Evolutionary conservation across 164 flowering plant species (phyloP), one percentile per base, ranked within the genome.

Genomic region (Sedum album): DNA sequence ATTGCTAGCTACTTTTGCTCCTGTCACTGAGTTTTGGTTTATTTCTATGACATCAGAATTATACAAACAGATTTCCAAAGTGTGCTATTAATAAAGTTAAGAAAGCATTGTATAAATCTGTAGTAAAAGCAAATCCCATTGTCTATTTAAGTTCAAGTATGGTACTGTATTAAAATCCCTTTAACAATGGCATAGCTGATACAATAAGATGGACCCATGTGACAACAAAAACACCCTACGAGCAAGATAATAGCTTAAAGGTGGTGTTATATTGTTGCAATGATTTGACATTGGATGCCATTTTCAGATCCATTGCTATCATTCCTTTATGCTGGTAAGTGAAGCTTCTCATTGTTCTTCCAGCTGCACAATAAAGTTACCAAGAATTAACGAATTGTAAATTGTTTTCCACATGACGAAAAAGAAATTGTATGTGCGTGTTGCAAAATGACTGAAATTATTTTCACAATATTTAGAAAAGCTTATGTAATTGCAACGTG

Each of bases 281-380:
- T 55, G 31, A 21, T 1, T 1, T 57, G 21, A 51, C 57, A n/a
- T 5, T 67, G 20, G 20, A 64, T 44, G 66, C 67, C 25, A 44
- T 62, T 38, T n/a, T 15, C 9, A 49, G 28, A 68, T 60, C 63
- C 23, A 65, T 2, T 42, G 66, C 66, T 46, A 28, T 5, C 33
- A 30, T 28, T 18, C 41, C 66, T 63, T 84, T 80, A 87, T 70
- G 89, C 92, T 65, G 96, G 96, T 69, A 89, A 74, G 68, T 87
- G 80, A 60, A 89, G 90, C 82, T 79, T 89, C 60, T 76, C 82
- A 41, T 89, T 85, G 82, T 89, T 89, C 83, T 87, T 89, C 92
- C 88, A 84, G 81, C 96, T 87, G 90, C 76, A 75, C 4, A 14
- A 57, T 20, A 33, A 57, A 28, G 20, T 25, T 26, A 57, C 4